Base-by-base conservation (phyloP, 1,284 basidiomycete species). In the Irpex rosettiformis region DNA sequence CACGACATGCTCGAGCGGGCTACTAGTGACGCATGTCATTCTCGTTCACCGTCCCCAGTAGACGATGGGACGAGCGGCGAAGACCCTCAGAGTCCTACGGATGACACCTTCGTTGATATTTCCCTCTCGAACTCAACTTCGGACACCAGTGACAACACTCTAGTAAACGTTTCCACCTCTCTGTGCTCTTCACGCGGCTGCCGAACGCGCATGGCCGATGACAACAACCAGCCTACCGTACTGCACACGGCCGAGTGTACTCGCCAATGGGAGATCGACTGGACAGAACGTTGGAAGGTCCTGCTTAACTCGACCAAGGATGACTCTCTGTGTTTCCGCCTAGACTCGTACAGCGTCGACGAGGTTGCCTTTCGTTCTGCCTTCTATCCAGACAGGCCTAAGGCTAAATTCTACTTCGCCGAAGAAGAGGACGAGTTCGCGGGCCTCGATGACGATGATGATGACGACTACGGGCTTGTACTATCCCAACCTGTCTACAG, bases 1-100 rank as follows among this genome's bases (percentile, higher is more conserved):
- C 78, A 79, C 62, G 81, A 85, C 64, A 70, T 88, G 67, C 78
- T 82, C 40, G 65, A 66, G 27, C 58, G 55, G 22, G 52, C 59
- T 4, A 61, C 48, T 11, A 28, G 21, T 28, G 48, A 60, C 56
- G 29, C 27, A 55, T 3, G 43, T 47, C 10, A 49, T 47, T 21
- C 57, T 16, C 22, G 30, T 25, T 18, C 49, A 48, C 29, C 33
- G 33, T 8, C 51, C 42, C 7, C 58, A 22, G 24, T 40, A 52
- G 48, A 53, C 42, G 29, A 28, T 45, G 51, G n/a, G n/a, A n/a
- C n/a, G n/a, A n/a, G n/a, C n/a, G n/a, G 56, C 22, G 52, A 47
- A 37, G 27, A 25, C 11, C 60, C 29, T 42, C 58, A 16, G 56
- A 60, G 37, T 60, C 55, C 24, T 11, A 53, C 25, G 21, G 53